A percentile compares a stretch with the other conserved stretches of the same genome.
Conservation (phyloP, 2,329 filamentous ascomycete genomes). For the Stemphylium lycopersici region DNA sequence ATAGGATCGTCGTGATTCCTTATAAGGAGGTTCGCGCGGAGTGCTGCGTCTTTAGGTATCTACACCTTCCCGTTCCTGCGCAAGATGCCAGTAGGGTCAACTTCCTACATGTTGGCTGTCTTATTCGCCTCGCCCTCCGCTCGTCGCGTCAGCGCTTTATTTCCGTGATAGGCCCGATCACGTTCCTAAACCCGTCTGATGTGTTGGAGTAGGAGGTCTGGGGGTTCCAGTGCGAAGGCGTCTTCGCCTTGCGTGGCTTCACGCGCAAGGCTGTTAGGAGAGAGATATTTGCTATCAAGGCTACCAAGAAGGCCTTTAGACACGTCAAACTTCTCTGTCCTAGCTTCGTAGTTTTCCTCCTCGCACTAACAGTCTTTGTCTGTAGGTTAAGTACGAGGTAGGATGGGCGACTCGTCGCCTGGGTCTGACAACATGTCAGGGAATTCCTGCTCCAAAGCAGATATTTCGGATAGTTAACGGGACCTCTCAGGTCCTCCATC, state of each 20-base stretch:
- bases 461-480: neutral
- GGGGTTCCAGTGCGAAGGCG: neutral
- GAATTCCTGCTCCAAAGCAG: neutral
- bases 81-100: neutral
- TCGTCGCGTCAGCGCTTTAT: neutral
- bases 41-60: neutral
- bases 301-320: neutral
- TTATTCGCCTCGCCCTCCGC: neutral
- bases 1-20: neutral
- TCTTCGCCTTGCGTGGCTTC: neutral
- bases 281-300: neutral
- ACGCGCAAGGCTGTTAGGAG: neutral
- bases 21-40: neutral
- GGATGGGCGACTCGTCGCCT: neutral
- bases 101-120: neutral
- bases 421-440: neutral
- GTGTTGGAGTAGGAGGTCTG: neutral
- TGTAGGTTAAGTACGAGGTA: neutral
- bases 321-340: neutral
- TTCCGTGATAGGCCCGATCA: neutral
- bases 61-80: neutral
- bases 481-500: neutral
- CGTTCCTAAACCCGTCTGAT: neutral
- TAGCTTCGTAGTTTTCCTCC: neutral
- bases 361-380: neutral